Evolutionary conservation across 208 protist species (phyloP), one percentile per base, ranked within the genome.

Genomic region (Wallacemonas sp.): DNA sequence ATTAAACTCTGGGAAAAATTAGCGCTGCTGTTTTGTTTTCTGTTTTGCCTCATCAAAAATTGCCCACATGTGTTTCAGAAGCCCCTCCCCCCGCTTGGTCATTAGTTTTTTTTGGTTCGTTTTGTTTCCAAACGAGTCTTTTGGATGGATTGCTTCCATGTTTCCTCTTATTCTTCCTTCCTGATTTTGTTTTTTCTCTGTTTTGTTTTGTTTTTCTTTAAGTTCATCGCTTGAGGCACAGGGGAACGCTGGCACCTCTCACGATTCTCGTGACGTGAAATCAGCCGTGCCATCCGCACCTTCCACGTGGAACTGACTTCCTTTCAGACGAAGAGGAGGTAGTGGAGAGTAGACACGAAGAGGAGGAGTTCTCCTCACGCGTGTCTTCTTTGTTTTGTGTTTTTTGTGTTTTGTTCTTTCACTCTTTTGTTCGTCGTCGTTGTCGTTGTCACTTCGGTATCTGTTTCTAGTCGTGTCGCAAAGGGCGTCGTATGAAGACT

Each of bases 21-120:
- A 48, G 19, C 41, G 63, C 33, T 53, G 41, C 55, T 59, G 27
- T 61, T 46, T 48, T 57, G 2, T 2, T 63, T 53, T 63, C 37
- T 60, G 33, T 36, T 53, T 66, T 58, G 22, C 17, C 37, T 66
- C 19, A 48, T 29, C 53, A 59, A 21, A 50, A 17, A 10, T 41
- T 42, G 32, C 26, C n/a, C 5, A 66, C 26, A 55, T 57, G 42
- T 66, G 27, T 52, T 55, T 26, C n/a, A 29, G 58, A 38, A 32
- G 57, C 27, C 21, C 53, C 46, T 15, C 27, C 37, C 36, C 33
- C 22, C 29, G 30, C 26, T 34, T 59, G 33, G 15, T 21, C 46
- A 26, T 38, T 26, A 41, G 33, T 24, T 41, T 53, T 53, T 32
- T 33, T 53, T 19, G 8, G 32, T 9, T 48, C 19, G 42, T 19